Evolutionary conservation across 2,329 filamentous ascomycete genomes (phyloP), one percentile per base, ranked within the genome.

Genomic region (Phoma sp.): DNA sequence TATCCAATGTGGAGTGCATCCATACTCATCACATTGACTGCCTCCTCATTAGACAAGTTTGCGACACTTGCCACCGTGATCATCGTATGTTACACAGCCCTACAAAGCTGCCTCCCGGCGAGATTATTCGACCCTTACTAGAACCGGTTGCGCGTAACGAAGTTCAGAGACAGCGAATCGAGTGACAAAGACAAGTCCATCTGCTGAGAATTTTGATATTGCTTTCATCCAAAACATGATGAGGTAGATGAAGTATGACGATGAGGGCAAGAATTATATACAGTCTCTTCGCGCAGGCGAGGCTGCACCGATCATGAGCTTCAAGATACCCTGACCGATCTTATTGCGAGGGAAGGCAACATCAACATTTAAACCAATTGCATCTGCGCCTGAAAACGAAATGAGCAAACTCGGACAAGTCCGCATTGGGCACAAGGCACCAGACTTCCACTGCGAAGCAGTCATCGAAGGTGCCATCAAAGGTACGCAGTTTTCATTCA

Each of bases 391-490:
- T 9, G 30, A 20, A 54, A 0, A 25, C 23, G 46, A 43, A 3
- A 71, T 69, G 66, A 59, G 61, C 25, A 43, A 43, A 9, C 50
- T 67, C 9, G 64, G 65, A 11, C 52, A 54, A 26, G 64, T 67
- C n/a, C 60, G 62, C 20, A 64, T 71, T n/a, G 65, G 66, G 1
- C 57, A 62, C n/a, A 59, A 56, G 47, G 66, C 67, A 7, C 66
- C 66, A 9, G 59, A 68, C 39, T 69, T 69, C 28, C 62, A 60
- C 7, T 69, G 67, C 48, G 66, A 71, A 26, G 67, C 65, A 30
- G 64, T 69, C 17, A 45, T 61, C 20, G 60, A 57, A 30, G 65
- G 66, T 4, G 33, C 56, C 2, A 64, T 71, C 20, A 51, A 64
- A 60, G 64, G 67, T 64, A 37, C 26, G 25, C 18, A 33, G 2